Evolutionary conservation across 78 protist species (phyloP), one percentile per base, ranked within the genome.

Genomic region (Dictyostelium brefeldianum): DNA sequence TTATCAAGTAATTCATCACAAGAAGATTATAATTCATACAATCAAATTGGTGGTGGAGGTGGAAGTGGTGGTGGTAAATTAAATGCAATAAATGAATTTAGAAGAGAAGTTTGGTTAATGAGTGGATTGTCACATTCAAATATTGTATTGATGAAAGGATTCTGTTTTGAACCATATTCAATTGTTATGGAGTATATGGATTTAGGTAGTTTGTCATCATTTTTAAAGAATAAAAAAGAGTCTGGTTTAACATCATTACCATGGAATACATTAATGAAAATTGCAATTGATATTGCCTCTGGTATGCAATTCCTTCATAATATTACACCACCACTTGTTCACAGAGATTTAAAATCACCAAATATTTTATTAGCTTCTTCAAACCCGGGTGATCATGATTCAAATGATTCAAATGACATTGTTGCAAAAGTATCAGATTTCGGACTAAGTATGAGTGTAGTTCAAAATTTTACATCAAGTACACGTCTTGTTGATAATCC

Each of bases 61-160:
- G 43, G 43, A 36, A 53, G 31, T 56, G 2, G 74, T 25, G 46
- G 31, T 56, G 2, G 74, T 25, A 74, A 77, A 70, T 50, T 87
- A 29, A 47, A 56, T 22, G 93, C 84, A 4, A 77, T 87, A 43
- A 77, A 91, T 29, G 92, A 93, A 71, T 93, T 93, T 46, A 47
- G 96, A 47, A 83, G 92, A 54, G 96, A 93, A 50, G 96, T 83
- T 62, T 81, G 92, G 96, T 46, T 93, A 31, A 78, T 93, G 96
- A 70, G 85, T 62, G 80, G 78, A 27, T 80, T 93, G 5, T 50
- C 80, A 25, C 96, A 93, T 50, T 64, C 84, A 25, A 93, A 93
- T 47, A 83, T 93, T 57, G 90, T 93, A 29, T 25, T 17, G n/a
- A 81, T 93, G 87, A 78, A 85, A 29, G 96, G 96, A 36, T 82